A percentile compares a stretch with the other conserved stretches of the same genome.
Evolutionary conservation across 2,329 filamentous ascomycete genomes (phyloP).

Genomic region (Botrytis squamosa): DNA sequence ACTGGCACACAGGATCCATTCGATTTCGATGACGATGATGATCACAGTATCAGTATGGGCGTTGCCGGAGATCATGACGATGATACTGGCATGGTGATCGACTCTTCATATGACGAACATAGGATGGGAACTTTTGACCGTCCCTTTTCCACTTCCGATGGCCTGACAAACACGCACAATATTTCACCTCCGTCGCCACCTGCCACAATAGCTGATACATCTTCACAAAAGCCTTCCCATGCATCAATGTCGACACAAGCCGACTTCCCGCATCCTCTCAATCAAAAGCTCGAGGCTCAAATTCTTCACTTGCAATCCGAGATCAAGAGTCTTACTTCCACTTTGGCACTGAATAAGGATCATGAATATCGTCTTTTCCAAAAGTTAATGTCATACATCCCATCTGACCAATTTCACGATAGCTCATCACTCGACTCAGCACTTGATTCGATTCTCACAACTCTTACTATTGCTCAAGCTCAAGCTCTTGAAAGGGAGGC

Average conservation of each 20-base stretch:
- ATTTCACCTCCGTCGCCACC: constrained; percentile 38
- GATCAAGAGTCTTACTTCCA: constrained; percentile 31
- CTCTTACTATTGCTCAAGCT: constrained; percentile 38
- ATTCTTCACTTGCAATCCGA: constrained; percentile 33
- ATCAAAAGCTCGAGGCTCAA: constrained; percentile 30
- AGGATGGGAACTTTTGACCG: constrained; percentile 23
- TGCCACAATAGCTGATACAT: constrained; percentile 36
- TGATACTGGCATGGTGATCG: constrained; percentile 3
- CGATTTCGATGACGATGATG: constrained; percentile 33
- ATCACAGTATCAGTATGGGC: constrained; percentile 38
- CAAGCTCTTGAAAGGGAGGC: constrained; percentile 42
- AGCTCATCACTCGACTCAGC: constrained; percentile 35
- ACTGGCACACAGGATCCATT: constrained; percentile 49
- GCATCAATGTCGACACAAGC: constrained; percentile 31
- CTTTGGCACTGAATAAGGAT: constrained; percentile 34
- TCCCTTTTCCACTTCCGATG: constrained; percentile 19
- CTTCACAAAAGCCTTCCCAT: constrained; percentile 27
- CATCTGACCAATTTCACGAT: constrained; percentile 31
- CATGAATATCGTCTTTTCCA: constrained; percentile 32
- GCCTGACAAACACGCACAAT: constrained; percentile 35
- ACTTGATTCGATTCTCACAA: constrained; percentile 37
- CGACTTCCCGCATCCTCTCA: constrained; percentile 31
- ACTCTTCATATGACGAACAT: constrained; percentile 4
- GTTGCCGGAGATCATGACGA: constrained; percentile 31
- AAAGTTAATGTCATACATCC: constrained; percentile 36